Conservation (phyloP, 305 asterid species). For the Solanum hybrid region DNA sequence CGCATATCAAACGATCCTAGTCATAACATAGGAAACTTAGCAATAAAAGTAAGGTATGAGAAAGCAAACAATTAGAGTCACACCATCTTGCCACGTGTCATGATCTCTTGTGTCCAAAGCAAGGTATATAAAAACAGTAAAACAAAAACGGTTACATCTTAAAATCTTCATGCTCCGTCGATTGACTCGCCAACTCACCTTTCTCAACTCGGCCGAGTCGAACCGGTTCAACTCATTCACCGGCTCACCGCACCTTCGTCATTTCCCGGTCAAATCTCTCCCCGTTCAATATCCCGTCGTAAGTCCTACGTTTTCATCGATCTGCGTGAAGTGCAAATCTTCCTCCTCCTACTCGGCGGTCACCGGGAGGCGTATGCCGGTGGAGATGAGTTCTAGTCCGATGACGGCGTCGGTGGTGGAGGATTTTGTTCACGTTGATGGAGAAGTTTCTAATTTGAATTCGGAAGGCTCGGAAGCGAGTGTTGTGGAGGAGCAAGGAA, state of each 20-base stretch:
- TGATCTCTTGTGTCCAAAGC: neutral
- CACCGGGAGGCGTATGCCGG: slow-evolving; percentile 5
- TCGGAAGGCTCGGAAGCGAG: slow-evolving; percentile 23
- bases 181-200: neutral
- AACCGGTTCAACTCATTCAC: neutral
- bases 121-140: neutral
- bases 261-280: slow-evolving; percentile 4
- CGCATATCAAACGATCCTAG: neutral
- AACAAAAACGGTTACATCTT: neutral
- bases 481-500: neutral
- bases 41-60: neutral
- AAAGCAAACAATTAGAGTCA: neutral
- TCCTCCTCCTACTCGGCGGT: neutral
- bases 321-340: slow-evolving; percentile 2
- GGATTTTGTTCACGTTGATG: slow-evolving; percentile 43
- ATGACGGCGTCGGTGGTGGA: slow-evolving; percentile 29
- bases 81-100: neutral
- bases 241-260: neutral
- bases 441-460: neutral
- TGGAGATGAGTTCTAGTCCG: slow-evolving; percentile 34
- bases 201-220: slow-evolving; percentile 4
- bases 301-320: neutral
- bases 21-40: neutral
- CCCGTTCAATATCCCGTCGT: neutral
- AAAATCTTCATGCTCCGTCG: neutral